phyloP scores from a whole-genome alignment of 306 rosid genomes.

The Sicyos baderoa region DNA sequence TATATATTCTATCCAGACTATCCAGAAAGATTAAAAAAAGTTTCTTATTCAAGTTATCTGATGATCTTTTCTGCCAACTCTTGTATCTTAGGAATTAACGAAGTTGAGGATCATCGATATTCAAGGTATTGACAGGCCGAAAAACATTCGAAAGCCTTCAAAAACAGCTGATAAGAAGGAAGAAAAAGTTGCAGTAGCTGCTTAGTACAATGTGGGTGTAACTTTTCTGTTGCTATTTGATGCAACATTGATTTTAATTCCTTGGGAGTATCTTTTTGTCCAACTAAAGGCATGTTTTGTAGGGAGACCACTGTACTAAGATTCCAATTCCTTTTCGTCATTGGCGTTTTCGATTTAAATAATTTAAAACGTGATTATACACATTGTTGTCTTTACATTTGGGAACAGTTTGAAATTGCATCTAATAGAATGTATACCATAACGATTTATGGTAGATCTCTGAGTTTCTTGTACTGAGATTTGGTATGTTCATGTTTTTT shows the following conservation, averaged over 20 bases:
- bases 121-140: slow-evolving; percentile 75
- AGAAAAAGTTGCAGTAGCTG: slow-evolving; percentile 19
- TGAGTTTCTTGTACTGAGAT: not conserved
- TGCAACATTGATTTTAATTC: not conserved
- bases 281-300: not conserved
- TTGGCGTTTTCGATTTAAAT: not conserved
- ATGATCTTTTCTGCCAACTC: slow-evolving; percentile 19
- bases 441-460: not conserved
- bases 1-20: slow-evolving; percentile 27
- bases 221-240: too few relatives aligned
- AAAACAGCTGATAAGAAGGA: slow-evolving; percentile 43
- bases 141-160: slow-evolving; percentile 37
- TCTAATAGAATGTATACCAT: not conserved
- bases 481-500: not conserved
- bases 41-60: not conserved
- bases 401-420: not conserved
- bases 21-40: not conserved
- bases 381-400: not conserved
- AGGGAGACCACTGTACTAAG: not conserved
- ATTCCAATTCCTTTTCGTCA: not conserved
- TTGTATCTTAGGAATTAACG: slow-evolving; percentile 58
- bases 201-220: not conserved
- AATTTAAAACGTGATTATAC: not conserved
- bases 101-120: slow-evolving; percentile 84
- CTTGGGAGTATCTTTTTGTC: not conserved